A percentile compares a stretch with the other conserved stretches of the same genome.
These are phyloP conservation scores for Tuber umbilicatum DNA, from an alignment of 495 filamentous ascomycete species.

Conservation along the genomic window DNA sequence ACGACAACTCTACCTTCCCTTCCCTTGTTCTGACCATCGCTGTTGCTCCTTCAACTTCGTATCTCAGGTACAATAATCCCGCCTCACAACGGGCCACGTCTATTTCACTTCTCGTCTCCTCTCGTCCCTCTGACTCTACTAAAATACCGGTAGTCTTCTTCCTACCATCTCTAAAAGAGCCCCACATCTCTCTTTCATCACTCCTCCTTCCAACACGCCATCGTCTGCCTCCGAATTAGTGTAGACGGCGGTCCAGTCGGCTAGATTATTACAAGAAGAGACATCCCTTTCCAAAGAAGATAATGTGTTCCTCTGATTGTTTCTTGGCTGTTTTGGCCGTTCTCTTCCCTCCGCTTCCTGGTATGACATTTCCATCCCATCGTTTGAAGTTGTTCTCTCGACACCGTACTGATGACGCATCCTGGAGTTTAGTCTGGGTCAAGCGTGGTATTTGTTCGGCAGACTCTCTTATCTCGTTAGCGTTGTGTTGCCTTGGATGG, in stretches of 20 bases:
- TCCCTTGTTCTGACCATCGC: background rate
- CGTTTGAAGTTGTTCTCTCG: conserved; percentile 27
- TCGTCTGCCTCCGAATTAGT: background rate
- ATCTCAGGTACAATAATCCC: background rate
- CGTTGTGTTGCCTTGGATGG: conserved; percentile 80
- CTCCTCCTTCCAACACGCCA: background rate
- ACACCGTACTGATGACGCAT: conserved; percentile 10
- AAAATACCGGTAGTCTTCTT: background rate
- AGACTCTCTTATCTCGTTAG: conserved; percentile 91
- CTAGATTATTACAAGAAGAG: conserved; percentile 5
- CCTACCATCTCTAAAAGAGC: background rate
- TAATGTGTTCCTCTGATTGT: conserved; percentile 64
- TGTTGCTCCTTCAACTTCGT: background rate
- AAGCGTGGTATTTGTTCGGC: conserved; percentile 89
- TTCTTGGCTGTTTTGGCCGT: conserved; percentile 84
- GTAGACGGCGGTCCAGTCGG: background rate
- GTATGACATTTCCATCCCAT: conserved; percentile 50
- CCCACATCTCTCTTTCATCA: conserved; percentile 6
- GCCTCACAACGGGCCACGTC: background rate
- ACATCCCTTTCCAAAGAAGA: background rate
- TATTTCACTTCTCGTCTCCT: background rate
- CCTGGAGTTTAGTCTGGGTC: conserved; percentile 68
- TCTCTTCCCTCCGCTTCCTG: conserved; percentile 87
- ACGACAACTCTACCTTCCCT: background rate
- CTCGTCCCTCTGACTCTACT: background rate